Evolutionary conservation across 1,139 yeast genomes (phyloP), one percentile per base, ranked within the genome.

Genomic region (Sugiyamaella novakii): DNA sequence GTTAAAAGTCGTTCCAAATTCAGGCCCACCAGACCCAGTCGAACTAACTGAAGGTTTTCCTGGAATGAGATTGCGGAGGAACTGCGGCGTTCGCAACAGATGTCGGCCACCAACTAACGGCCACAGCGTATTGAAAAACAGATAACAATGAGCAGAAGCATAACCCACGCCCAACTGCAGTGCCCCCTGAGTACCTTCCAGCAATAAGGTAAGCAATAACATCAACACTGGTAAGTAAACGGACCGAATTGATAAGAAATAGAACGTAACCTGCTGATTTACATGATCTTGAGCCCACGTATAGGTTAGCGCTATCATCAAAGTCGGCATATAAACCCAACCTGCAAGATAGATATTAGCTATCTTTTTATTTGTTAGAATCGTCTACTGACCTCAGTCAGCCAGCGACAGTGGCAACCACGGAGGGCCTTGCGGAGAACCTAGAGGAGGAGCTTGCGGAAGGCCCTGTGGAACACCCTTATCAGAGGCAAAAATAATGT

Each of bases 281-380:
- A 67, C 65, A 39, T 62, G 57, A 25, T 66, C 69, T 53, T 70
- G 74, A 7, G 70, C 65, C 67, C 70, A 61, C 2, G 72, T 68
- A 51, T 69, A 70, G 1, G 66, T 53, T 46, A 71, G 43, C 2
- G 73, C 71, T 46, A 61, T 49, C 25, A 46, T 49, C 31, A 62
- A 44, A 10, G 64, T 59, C 7, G 63, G 54, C 37, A 58, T 44
- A 45, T 59, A 63, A 15, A 54, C 51, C n/a, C 53, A 44, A 2
- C 59, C 63, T n/a, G 56, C 58, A 10, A 60, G 46, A 29, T 60
- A 49, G 8, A 49, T 30, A 43, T 57, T 57, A 28, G 53, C 47
- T 8, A 34, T 42, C 59, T 57, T 6, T 8, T 7, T 29, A 15
- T 22, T 42, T 33, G 50, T 25, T 46, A 41, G 41, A n/a, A 15